These are phyloP conservation scores for Nemania abortiva DNA, from an alignment of 2,329 filamentous ascomycete genomes.

Conservation along the genomic window DNA sequence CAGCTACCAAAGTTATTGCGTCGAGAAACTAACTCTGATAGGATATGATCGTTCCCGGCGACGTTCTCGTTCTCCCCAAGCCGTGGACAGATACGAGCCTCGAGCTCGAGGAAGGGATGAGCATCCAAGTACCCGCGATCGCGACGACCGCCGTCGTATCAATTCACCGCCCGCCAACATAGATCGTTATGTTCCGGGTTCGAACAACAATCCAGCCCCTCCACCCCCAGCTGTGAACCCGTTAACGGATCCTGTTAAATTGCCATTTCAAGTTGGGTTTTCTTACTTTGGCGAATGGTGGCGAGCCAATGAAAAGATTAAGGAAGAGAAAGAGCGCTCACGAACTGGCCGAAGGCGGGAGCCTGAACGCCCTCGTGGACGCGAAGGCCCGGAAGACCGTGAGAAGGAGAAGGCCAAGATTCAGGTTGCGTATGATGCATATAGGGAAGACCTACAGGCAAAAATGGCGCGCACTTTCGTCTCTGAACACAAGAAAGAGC, in stretches of 20 bases:
- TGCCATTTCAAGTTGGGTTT: conserved; percentile 85
- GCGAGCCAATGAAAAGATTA: conserved; percentile 84
- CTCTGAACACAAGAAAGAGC: conserved; percentile 90
- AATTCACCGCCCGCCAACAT: conserved; percentile 77
- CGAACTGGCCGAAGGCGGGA: conserved; percentile 77
- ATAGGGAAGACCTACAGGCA: conserved; percentile 76
- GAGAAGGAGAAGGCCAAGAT: conserved; percentile 84
- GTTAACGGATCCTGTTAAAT: conserved; percentile 76
- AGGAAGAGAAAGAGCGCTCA: conserved; percentile 80
- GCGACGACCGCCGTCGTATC: conserved; percentile 71
- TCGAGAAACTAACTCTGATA: conserved; percentile 51
- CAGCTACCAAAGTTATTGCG: conserved; percentile 1
- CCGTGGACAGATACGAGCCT: conserved; percentile 83
- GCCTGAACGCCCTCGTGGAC: conserved; percentile 71
- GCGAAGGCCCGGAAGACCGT: conserved; percentile 77
- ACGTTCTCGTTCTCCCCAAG: conserved; percentile 77
- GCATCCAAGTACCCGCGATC: conserved; percentile 64
- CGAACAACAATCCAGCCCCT: conserved; percentile 62
- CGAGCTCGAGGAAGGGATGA: conserved; percentile 75
- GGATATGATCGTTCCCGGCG: conserved; percentile 69
- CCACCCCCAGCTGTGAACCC: conserved; percentile 71
- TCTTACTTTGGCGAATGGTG: conserved; percentile 91
- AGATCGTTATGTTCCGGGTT: conserved; percentile 85
- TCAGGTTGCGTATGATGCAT: conserved; percentile 74
- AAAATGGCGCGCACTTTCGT: conserved; percentile 93